Evolutionary conservation across 2,329 filamentous ascomycete species (phyloP), one percentile per base, ranked within the genome.

Genomic region (Ophiostoma triangulosporum): DNA sequence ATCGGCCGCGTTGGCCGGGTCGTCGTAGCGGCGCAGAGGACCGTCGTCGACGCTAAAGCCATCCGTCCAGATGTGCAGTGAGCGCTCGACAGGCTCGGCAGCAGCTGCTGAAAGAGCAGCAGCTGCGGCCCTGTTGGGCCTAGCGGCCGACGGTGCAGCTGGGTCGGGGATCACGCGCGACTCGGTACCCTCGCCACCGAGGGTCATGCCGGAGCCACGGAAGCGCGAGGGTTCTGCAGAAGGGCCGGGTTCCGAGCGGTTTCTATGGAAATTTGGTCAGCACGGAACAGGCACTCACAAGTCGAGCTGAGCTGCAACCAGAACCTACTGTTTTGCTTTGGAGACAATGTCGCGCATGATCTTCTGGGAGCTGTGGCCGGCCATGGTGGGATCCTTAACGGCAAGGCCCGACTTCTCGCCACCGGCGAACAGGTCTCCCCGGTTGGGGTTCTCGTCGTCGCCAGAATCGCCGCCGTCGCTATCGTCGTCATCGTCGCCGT

Each of bases 1-100:
- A 52, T 85, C 84, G 50, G 75, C 73, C 29, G 81, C 78, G 64
- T 91, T 89, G 29, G 75, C 76, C 0, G 86, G 86, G 65, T 93
- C 86, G 62, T 90, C 84, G 63, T 87, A 91, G 54, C 86, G 80
- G 64, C 78, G 82, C 35, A 93, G 77, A 48, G 82, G 78, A 27
- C 88, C 88, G 62, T 93, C 86, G 56, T 90, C 87, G 57, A 94
- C 81, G 59, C 86, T 91, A 69, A 93, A 91, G 14, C 88, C 88
- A 63, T 94, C 83, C 40, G 77, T 76, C 88, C 88, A 94, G 45
- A 93, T 75, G 62, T 91, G 87, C 52, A 94, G 73, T 11, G 80
- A 77, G 50, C 86, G 81, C 50, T 80, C 79, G 57, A 85, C 80
- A 2, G 43, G n/a, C 9, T 67, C 50, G 64, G 65, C 60, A 57